Evolutionary conservation across 2,329 filamentous ascomycete genomes (phyloP).

Genomic region (Apiospora pterosperma): DNA sequence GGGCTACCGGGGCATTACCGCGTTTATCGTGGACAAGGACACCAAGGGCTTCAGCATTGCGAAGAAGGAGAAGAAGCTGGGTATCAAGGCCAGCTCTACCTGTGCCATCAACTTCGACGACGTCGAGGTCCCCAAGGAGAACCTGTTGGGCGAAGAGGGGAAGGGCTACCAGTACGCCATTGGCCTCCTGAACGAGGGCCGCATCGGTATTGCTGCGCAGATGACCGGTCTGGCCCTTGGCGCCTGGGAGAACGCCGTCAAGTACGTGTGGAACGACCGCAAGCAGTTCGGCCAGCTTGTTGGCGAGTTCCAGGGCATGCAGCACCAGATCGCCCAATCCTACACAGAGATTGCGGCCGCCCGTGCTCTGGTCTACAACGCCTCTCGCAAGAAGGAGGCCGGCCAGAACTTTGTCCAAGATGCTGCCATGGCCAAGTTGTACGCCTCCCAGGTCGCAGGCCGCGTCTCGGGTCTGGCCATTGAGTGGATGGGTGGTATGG

Average conservation of each 20-base stretch:
- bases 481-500: slow-evolving; percentile 99
- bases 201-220: slow-evolving; percentile 96
- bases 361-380: slow-evolving; percentile 90
- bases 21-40: slow-evolving; percentile 90
- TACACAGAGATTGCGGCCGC: slow-evolving; percentile 93
- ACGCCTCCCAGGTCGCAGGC: slow-evolving; percentile 87
- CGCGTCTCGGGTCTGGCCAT: slow-evolving; percentile 81
- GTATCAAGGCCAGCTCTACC: slow-evolving; percentile 91
- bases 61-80: slow-evolving; percentile 99
- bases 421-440: slow-evolving; percentile 97
- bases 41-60: slow-evolving; percentile 88
- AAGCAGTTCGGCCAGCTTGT: slow-evolving; percentile 93
- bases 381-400: slow-evolving; percentile 95
- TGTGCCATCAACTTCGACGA: slow-evolving; percentile 98
- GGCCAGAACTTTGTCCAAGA: slow-evolving; percentile 93
- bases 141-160: slow-evolving; percentile 83
- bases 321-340: slow-evolving; percentile 95
- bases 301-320: slow-evolving; percentile 98
- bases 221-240: slow-evolving; percentile 97
- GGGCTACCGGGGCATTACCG: slow-evolving; percentile 95
- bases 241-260: slow-evolving; percentile 90
- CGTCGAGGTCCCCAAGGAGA: slow-evolving; percentile 82
- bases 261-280: slow-evolving; percentile 97
- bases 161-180: slow-evolving; percentile 99
- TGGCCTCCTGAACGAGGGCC: slow-evolving; percentile 86